Evolutionary conservation across 257 asterid species (phyloP).

Genomic region (Solanum bulbocastanum): DNA sequence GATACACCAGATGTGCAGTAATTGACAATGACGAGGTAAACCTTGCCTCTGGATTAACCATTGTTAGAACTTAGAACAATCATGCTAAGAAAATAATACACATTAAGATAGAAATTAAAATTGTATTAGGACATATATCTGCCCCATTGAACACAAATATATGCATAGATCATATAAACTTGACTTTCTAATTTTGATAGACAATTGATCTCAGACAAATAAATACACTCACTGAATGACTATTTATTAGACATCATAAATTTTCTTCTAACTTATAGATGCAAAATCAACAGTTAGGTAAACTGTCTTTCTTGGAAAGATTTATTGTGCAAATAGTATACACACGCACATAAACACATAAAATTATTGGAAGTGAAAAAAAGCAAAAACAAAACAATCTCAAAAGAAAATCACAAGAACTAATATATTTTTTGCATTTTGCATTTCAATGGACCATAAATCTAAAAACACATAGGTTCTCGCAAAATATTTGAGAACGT

Average conservation of each 20-base stretch:
- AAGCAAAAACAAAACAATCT: not conserved
- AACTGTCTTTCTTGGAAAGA: not conserved
- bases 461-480: not conserved
- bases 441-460: not conserved
- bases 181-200: not conserved
- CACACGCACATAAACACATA: not conserved
- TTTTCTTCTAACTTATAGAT: not conserved
- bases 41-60: not conserved
- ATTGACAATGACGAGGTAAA: not conserved
- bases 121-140: not conserved
- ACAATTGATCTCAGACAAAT: not conserved
- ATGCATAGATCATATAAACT: not conserved
- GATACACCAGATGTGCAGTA: not conserved
- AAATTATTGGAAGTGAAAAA: not conserved
- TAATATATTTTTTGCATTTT: not conserved
- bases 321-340: not conserved
- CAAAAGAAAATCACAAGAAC: not conserved
- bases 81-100: not conserved
- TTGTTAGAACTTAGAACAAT: not conserved
- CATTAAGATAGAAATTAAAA: not conserved
- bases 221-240: not conserved
- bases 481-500: not conserved
- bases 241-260: not conserved
- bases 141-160: not conserved
- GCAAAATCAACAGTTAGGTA: not conserved